Percentiles rank a stretch among this genome's conserved stretches.
Evolutionary conservation across 345 rosid genomes (phyloP).

Genomic region (Aegle marmelos): DNA sequence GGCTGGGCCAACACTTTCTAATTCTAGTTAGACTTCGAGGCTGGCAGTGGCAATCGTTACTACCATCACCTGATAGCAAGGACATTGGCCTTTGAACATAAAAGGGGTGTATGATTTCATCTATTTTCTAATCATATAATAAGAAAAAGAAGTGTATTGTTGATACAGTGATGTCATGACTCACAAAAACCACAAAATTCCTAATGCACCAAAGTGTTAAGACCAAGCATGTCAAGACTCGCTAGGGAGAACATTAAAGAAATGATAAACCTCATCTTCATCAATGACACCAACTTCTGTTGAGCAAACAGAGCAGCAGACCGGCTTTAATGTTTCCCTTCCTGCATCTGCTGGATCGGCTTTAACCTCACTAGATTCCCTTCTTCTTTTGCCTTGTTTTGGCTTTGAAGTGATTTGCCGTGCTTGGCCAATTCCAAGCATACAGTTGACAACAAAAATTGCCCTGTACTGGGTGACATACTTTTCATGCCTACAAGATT

Average conservation of each 20-base stretch:
- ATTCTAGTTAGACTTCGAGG: no score
- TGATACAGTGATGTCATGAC: neutral
- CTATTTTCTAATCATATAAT: neutral
- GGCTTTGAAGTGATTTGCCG: constrained; percentile 22
- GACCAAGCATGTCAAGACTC: constrained; percentile 40
- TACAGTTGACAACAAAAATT: constrained; percentile 68
- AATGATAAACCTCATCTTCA: constrained; percentile 73
- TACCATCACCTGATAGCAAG: no score
- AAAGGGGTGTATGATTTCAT: neutral
- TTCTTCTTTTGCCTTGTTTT: constrained; percentile 39
- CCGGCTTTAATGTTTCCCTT: constrained; percentile 35
- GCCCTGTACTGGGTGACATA: constrained; percentile 76
- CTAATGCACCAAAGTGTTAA: neutral
- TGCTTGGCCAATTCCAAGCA: constrained; percentile 29
- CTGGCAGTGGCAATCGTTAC: no score
- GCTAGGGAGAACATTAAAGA: constrained; percentile 73
- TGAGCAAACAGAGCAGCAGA: constrained; percentile 59
- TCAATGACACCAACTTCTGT: constrained; percentile 67
- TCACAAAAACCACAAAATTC: neutral
- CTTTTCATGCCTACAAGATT: constrained; percentile 61
- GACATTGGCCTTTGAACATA: neutral
- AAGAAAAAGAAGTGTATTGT: neutral
- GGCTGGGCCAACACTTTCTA: no score
- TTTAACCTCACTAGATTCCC: constrained; percentile 33
- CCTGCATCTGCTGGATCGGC: constrained; percentile 16